Evolutionary conservation across 1,139 yeast genomes (phyloP), one percentile per base, ranked within the genome.

Genomic region (Magnusiomyces suaveolens): DNA sequence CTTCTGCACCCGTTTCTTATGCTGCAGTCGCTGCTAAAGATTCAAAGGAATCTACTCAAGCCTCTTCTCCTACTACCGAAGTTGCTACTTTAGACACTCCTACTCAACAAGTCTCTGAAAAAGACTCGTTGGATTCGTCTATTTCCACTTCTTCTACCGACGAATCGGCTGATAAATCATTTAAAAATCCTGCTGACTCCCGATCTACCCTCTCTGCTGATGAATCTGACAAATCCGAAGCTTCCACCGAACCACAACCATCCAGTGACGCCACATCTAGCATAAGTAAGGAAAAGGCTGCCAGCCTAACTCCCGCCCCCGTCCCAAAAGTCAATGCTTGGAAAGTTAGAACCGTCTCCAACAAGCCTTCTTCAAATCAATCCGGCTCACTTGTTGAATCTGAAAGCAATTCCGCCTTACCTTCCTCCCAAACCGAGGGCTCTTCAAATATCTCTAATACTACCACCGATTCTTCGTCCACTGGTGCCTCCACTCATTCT

Each of bases 291-390:
- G 48, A 44, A 21, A 50, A 54, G 46, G 20, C 48, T 14, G 62
- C 62, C 44, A 66, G 65, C 53, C 63, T 72, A 38, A 73, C 74
- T 12, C 76, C 76, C 16, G 76, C 76, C 6, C 76, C 76, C 3
- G 70, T 71, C 20, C 76, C 76, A 20, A 62, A 64, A 58, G 71
- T 69, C 48, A 72, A 70, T 56, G 74, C 72, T 32, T 72, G 76
- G 76, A 64, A 66, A 53, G 61, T 64, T 48, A 46, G 48, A 46
- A 16, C 25, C 25, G 48, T 26, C 25, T 26, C 38, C 21, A 20
- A 26, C 12, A 29, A 29, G 36, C 36, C 36, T 8, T 29, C 36
- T 8, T 29, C 36, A 29, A 41, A 41, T 12, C 46, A 21, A 12
- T 18, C 24, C 46, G 6, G 24, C 20, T 12, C 46, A 3, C 46